phyloP scores from a whole-genome alignment of 352 stramenopile species.

The Phytophthora ramorum region DNA sequence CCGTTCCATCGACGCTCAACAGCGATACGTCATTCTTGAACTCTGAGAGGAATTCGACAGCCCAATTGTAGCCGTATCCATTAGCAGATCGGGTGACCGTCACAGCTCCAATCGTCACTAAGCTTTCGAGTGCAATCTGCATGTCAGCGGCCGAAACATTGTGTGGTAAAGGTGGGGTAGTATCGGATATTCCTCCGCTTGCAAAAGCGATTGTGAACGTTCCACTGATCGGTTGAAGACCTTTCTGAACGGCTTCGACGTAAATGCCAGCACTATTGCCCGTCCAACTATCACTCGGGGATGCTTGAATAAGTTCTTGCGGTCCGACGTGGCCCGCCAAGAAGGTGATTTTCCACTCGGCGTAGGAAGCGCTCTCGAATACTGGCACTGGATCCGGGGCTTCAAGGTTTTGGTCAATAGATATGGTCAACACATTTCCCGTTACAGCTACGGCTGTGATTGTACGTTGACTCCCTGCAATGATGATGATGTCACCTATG shows the following conservation, averaged over 20 bases:
- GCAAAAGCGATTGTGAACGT: slow-evolving; percentile 87
- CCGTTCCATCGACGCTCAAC: slow-evolving; percentile 91
- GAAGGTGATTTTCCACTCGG: slow-evolving; percentile 85
- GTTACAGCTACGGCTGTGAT: background rate
- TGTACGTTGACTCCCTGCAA: slow-evolving; percentile 1
- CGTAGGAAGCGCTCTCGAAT: slow-evolving; percentile 69
- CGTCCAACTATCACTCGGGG: slow-evolving; percentile 91
- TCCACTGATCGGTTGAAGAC: slow-evolving; percentile 92
- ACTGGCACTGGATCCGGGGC: slow-evolving; percentile 55
- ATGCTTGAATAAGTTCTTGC: slow-evolving; percentile 86
- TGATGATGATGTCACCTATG: background rate
- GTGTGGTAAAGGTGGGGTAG: slow-evolving; percentile 84
- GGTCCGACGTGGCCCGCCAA: slow-evolving; percentile 77
- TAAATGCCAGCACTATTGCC: slow-evolving; percentile 93
- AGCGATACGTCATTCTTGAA: slow-evolving; percentile 80
- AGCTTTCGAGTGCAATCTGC: slow-evolving; percentile 87
- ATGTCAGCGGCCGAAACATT: slow-evolving; percentile 86
- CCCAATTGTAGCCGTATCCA: slow-evolving; percentile 96
- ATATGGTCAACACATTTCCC: background rate
- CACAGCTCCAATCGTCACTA: slow-evolving; percentile 91
- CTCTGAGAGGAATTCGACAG: slow-evolving; percentile 94
- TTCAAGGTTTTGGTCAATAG: slow-evolving; percentile 7
- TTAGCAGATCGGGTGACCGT: slow-evolving; percentile 89
- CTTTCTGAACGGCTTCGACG: slow-evolving; percentile 78
- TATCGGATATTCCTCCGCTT: slow-evolving; percentile 74